phyloP scores from a whole-genome alignment of 2,329 filamentous ascomycete genomes.

The Aspergillus cejpii region DNA sequence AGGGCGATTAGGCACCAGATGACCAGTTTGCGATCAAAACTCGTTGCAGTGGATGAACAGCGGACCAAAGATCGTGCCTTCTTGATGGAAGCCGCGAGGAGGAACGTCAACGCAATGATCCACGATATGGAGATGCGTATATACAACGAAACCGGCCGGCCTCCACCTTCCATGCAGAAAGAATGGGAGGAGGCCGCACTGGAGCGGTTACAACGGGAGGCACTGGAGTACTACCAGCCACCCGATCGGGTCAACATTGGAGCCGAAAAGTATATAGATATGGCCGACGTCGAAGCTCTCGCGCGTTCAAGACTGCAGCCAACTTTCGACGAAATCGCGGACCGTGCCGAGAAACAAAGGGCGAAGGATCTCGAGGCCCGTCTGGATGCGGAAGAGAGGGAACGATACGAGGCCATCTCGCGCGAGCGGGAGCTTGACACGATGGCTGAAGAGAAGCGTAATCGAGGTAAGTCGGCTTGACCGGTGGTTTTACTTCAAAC shows the following conservation, averaged over 20 bases:
- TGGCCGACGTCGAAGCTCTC: slow-evolving; percentile 70
- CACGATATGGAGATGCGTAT: slow-evolving; percentile 76
- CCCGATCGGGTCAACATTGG: slow-evolving; percentile 61
- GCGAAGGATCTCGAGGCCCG: slow-evolving; percentile 59
- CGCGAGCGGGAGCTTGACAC: slow-evolving; percentile 36
- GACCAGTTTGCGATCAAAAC: slow-evolving; percentile 68
- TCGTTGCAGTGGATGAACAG: slow-evolving; percentile 27
- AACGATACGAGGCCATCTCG: slow-evolving; percentile 49
- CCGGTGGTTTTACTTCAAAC: not conserved
- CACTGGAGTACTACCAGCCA: slow-evolving; percentile 53
- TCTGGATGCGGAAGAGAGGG: slow-evolving; percentile 58
- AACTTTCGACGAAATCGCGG: slow-evolving; percentile 74
- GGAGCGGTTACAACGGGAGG: slow-evolving; percentile 58
- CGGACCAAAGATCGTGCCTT: slow-evolving; percentile 66
- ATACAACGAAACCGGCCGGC: slow-evolving; percentile 67
- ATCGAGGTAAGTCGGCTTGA: slow-evolving; percentile 22
- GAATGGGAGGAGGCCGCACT: slow-evolving; percentile 76
- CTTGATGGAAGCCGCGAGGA: slow-evolving; percentile 70
- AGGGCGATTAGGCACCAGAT: slow-evolving; percentile 70
- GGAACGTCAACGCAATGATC: slow-evolving; percentile 74
- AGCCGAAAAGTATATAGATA: slow-evolving; percentile 71
- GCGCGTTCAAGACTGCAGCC: slow-evolving; percentile 72
- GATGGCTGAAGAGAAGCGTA: slow-evolving; percentile 25
- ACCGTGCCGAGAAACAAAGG: slow-evolving; percentile 65
- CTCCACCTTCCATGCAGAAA: slow-evolving; percentile 59